Evolutionary conservation across 148 eudicot genomes (phyloP), one percentile per base, ranked within the genome.

Genomic region (Vaccinium macrocarpon): DNA sequence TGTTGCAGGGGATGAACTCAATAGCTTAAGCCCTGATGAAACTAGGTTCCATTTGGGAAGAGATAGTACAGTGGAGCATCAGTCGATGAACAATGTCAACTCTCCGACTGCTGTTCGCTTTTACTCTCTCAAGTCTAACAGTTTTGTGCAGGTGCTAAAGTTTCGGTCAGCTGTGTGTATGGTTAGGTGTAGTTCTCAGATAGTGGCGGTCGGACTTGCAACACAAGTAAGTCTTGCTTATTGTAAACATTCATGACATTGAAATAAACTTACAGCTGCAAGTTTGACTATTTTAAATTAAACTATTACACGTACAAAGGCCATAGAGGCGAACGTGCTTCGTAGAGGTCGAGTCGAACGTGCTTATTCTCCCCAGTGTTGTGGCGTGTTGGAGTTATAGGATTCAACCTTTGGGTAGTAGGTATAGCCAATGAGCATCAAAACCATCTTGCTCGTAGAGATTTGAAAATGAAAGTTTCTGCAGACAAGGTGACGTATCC

Each of bases 101-200:
- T 82, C 85, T 52, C 87, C 90, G 35, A 84, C 87, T n/a, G 83
- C 84, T 86, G 89, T 90, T 53, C 88, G 83, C 18, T 90, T 90
- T 83, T 90, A 90, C 83, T 90, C 92, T 66, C 48, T 90, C 82
- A 83, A 81, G 81, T 86, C 90, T 49, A 87, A 88, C 46, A 71
- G 66, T 71, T 90, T 84, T 88, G 90, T 90, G 57, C 86, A 83
- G 82, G 81, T 81, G 72, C 82, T 88, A 84, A 88, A 85, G 81
- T 90, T 90, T 68, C 83, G 86, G 21, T 90, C 92, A 32, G 70
- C 86, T 84, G 90, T 90, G 48, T 86, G 82, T 48, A 81, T 83
- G 85, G 90, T 90, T 72, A 88, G 88, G 76, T 88, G 92, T 66
- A 90, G 90, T 88, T 82, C 92, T 73, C 88, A 88, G 71, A 85